These are phyloP conservation scores for Dothistroma septosporum DNA, from an alignment of 2,329 filamentous ascomycete species.

Conservation along the genomic window DNA sequence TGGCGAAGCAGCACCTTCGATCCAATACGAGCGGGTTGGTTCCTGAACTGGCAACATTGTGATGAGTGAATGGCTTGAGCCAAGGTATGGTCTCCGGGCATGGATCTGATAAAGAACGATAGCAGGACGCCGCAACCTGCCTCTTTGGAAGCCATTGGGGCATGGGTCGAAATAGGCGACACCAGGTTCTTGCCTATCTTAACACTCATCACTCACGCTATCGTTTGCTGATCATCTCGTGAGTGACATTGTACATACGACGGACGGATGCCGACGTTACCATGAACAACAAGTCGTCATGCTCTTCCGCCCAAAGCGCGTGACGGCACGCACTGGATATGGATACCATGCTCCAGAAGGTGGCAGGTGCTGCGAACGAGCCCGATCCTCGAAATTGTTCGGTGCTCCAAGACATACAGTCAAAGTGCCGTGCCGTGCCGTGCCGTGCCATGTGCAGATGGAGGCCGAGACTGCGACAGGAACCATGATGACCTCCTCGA, in stretches of 20 bases:
- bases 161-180: no score
- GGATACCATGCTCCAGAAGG: background rate
- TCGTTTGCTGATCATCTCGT: background rate
- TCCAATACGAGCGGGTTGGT: constrained; percentile 27
- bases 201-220: background rate
- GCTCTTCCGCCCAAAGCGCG: no score
- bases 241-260: no score
- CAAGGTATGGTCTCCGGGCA: background rate
- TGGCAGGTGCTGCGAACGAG: background rate
- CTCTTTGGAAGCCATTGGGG: background rate
- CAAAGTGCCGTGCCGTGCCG: background rate
- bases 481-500: no score
- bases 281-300: no score
- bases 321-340: no score
- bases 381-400: background rate
- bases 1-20: constrained; percentile 24
- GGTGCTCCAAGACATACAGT: background rate
- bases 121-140: no score
- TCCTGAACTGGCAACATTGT: constrained; percentile 19
- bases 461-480: no score
- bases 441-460: no score
- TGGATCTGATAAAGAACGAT: background rate
- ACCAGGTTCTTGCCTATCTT: background rate
- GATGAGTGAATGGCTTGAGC: background rate
- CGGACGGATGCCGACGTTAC: no score